These are phyloP conservation scores for Fusarium foetens DNA, from an alignment of 2,329 filamentous ascomycete species.

Conservation along the genomic window DNA sequence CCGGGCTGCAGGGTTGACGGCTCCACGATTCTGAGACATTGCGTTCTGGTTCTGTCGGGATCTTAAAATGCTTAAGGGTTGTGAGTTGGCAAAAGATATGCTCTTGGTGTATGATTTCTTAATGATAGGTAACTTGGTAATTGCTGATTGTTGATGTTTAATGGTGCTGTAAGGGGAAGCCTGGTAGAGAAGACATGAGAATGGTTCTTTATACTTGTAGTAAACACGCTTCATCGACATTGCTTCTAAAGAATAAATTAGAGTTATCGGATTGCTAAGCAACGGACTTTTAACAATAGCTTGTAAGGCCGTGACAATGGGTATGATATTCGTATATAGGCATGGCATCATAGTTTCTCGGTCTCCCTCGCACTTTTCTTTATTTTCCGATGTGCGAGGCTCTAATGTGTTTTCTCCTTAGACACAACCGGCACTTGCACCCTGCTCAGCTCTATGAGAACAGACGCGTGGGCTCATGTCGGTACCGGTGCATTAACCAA, in stretches of 20 bases:
- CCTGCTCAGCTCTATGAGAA: neutral
- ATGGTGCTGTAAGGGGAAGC: neutral
- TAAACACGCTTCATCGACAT: neutral
- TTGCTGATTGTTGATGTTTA: neutral
- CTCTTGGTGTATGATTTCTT: neutral
- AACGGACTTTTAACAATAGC: neutral
- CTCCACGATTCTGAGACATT: neutral
- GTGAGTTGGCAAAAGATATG: neutral
- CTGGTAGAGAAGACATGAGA: fast-evolving
- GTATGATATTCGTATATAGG: neutral
- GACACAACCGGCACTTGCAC: neutral
- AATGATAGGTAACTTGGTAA: neutral
- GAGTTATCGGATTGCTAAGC: neutral
- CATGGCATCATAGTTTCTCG: neutral
- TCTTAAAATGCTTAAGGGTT: neutral
- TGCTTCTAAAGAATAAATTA: neutral
- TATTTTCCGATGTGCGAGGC: neutral
- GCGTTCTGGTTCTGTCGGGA: neutral
- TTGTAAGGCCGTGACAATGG: neutral
- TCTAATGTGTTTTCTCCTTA: too few species aligned
- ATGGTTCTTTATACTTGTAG: neutral
- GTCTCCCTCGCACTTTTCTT: neutral
- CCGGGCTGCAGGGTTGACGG: neutral
- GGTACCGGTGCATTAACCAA: neutral
- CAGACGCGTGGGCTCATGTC: neutral